Evolutionary conservation across 2,329 filamentous ascomycete species (phyloP).

Genomic region (Ophiosphaerella narmari): DNA sequence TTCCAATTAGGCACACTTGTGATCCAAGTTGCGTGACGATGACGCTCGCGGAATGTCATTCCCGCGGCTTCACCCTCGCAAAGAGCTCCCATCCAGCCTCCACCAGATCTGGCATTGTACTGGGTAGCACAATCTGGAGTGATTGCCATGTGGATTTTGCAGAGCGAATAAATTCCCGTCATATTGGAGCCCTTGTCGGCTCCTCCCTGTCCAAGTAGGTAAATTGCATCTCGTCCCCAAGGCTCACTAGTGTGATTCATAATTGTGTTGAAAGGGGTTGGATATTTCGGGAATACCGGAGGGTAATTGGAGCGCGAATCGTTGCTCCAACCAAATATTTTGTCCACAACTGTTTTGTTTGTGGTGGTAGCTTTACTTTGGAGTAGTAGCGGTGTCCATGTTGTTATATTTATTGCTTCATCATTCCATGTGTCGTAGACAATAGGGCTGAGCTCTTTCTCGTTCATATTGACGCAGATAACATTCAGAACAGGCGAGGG

Average conservation of each 20-base stretch:
- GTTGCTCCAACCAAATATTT: conserved; percentile 71
- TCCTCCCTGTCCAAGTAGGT: conserved; percentile 60
- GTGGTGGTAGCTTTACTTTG: conserved; percentile 28
- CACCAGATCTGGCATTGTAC: conserved; percentile 57
- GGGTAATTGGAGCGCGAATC: conserved; percentile 54
- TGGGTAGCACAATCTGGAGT: conserved; percentile 69
- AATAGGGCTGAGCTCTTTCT: conserved; percentile 64
- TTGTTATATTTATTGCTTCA: conserved; percentile 25
- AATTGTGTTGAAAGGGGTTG: conserved; percentile 66
- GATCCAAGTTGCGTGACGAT: conserved; percentile 61
- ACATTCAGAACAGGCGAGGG: conserved; percentile 74
- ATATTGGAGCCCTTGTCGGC: conserved; percentile 21
- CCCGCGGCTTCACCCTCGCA: conserved; percentile 63
- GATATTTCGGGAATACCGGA: conserved; percentile 54
- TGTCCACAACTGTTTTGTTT: conserved; percentile 62
- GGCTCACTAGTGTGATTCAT: conserved; percentile 42
- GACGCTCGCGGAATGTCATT: conserved; percentile 60
- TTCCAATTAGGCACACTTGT: conserved; percentile 51
- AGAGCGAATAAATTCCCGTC: conserved; percentile 63
- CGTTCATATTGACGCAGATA: conserved; percentile 69
- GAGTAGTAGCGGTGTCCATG: conserved; percentile 17
- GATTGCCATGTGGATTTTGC: conserved; percentile 66
- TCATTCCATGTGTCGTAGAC: conserved; percentile 67
- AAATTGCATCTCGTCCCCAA: conserved; percentile 61
- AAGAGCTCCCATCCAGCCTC: conserved; percentile 58